A percentile compares a stretch with the other conserved stretches of the same genome.
Conservation (phyloP, 257 asterid species). For the Cruciata laevipes region DNA sequence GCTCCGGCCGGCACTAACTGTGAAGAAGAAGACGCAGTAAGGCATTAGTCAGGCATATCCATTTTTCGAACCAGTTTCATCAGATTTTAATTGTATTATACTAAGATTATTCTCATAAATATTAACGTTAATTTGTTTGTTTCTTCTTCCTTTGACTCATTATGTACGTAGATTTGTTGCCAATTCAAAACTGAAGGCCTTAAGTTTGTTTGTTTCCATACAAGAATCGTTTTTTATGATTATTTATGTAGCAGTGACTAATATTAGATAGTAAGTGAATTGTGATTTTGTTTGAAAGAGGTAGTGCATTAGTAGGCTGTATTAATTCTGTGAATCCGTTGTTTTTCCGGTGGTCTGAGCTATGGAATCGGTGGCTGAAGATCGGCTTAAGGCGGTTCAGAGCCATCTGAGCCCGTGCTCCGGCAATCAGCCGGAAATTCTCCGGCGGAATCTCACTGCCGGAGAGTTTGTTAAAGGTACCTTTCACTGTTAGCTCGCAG, state of each 20-base stretch:
- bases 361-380: conserved; percentile 32
- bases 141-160: neutral
- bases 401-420: conserved; percentile 34
- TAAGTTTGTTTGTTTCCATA: neutral
- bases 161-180: neutral
- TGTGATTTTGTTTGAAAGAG: neutral
- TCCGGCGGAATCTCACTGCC: conserved; percentile 26
- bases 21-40: neutral
- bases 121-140: neutral
- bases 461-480: conserved; percentile 36
- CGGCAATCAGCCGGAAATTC: conserved; percentile 22
- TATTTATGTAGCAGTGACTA: neutral
- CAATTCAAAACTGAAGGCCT: neutral
- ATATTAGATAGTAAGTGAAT: neutral
- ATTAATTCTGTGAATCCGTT: neutral
- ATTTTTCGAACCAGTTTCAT: neutral
- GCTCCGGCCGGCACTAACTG: neutral
- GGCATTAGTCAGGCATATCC: neutral
- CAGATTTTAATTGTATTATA: neutral
- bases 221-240: neutral
- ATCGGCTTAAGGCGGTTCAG: conserved; percentile 32
- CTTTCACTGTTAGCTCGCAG: neutral
- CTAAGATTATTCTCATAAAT: neutral
- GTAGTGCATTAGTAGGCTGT: neutral
- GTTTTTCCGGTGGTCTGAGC: neutral